Percentiles rank a stretch among this genome's conserved stretches.
Conservation (phyloP, 129 eudicot genomes). For the Flaveria ramosissima region DNA sequence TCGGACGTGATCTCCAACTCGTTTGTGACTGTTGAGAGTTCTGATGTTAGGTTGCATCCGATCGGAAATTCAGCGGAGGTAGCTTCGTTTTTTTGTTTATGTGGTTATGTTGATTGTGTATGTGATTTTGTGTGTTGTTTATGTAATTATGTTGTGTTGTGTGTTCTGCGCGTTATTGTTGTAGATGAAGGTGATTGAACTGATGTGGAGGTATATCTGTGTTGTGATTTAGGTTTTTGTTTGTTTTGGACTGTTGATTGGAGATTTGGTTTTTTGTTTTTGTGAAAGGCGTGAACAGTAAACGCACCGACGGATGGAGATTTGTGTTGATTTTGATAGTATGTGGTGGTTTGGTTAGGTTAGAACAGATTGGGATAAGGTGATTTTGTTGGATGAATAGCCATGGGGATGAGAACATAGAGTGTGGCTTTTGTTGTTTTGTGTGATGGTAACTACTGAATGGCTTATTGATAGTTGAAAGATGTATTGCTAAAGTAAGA, state of each 20-base stretch:
- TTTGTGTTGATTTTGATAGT: not conserved
- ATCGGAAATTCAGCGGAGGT: constrained; percentile 33
- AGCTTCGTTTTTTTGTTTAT: constrained; percentile 16
- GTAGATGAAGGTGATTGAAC: constrained; percentile 12
- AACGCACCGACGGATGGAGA: not conserved
- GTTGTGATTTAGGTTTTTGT: constrained; percentile 14
- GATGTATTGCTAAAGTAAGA: not conserved
- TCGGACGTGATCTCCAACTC: constrained; percentile 41
- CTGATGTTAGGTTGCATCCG: constrained; percentile 23
- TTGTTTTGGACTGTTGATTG: not conserved
- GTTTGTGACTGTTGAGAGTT: constrained; percentile 30
- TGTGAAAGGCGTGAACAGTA: not conserved
- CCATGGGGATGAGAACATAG: constrained; percentile 4
- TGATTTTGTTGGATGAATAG: not conserved
- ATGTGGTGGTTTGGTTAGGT: too few species aligned
- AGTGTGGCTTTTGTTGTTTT: not conserved
- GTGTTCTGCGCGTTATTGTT: not conserved
- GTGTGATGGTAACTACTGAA: too few species aligned
- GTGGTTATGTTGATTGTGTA: constrained; percentile 10
- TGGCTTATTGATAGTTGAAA: not conserved
- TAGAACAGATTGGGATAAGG: not conserved
- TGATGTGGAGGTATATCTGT: not conserved
- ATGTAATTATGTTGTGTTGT: not conserved
- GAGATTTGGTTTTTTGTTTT: constrained; percentile 13
- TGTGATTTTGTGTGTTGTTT: not conserved